Base-by-base conservation (phyloP, 257 asterid genomes). In the Lavandula angustifolia region DNA sequence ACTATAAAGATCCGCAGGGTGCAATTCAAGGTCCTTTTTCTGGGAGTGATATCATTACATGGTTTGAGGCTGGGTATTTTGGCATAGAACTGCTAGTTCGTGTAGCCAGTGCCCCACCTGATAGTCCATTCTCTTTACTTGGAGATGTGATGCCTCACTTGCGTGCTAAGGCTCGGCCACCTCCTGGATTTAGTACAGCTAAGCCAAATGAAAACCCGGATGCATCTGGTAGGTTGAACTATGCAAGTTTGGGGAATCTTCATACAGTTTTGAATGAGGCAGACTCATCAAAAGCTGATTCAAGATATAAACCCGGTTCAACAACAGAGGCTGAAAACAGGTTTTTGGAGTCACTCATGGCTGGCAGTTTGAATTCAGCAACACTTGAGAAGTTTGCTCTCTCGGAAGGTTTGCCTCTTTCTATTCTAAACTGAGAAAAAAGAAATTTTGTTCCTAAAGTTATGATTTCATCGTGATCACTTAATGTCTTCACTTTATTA, bases 131-230 rank as follows among this genome's bases (percentile, higher is more conserved):
- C 74, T 64, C 84, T 71, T 59, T 64, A 46, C 98, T 94, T 67
- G 99, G 99, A 54, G 96, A 94, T 78, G 89, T 87, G 69, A 90
- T 94, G 99, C 98, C 99, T 44, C 99, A 90, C 68, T 78, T 94
- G 60, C 89, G 95, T 60, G 89, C 98, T 75, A 94, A 90, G 72
- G 95, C 87, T 63, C 80, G 91, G 6, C 95, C 99, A 54, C 99
- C 99, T 62, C 99, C 98, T 75, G 99, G 99, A 64, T 94, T 94
- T 80, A 85, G 72, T 70, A 47, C 95, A 14, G 74, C 91, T 57
- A 91, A 88, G 85, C 73, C 87, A n/a, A 88, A 74, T 58, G 92
- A 90, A 60, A 60, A 68, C 73, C 73, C 68, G 64, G 96, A 88
- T 68, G 41, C 76, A 43, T 69, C 87, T 37, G 81, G 77, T 69